Conservation (phyloP, 1,284 basidiomycete genomes). For the Inonotus obliquus region DNA sequence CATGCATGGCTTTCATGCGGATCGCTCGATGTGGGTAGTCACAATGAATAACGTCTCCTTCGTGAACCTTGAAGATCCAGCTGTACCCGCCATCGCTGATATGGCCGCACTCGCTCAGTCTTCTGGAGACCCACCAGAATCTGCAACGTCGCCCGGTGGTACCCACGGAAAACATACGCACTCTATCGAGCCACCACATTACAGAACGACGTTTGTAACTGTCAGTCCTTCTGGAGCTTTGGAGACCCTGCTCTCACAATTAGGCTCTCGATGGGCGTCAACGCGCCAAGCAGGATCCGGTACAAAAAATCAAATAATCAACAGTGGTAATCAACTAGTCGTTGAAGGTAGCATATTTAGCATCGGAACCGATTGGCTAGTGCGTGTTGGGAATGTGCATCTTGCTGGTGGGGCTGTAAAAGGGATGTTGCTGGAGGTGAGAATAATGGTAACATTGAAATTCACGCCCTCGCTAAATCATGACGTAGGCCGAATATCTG, state of each 20-base stretch:
- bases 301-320: conserved; percentile 40
- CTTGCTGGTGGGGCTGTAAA: conserved; percentile 66
- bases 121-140: conserved; percentile 14
- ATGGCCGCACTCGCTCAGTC: conserved; percentile 27
- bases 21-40: conserved; percentile 65
- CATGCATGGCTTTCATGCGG: conserved; percentile 46
- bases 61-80: conserved; percentile 68
- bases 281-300: conserved; percentile 50
- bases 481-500: conserved; percentile 67
- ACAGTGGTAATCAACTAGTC: conserved; percentile 54
- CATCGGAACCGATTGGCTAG: conserved; percentile 75
- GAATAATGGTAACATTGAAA: conserved; percentile 13
- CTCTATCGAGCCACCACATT: conserved; percentile 53
- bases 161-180: conserved; percentile 11
- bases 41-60: conserved; percentile 77
- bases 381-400: conserved; percentile 72
- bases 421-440: conserved; percentile 75
- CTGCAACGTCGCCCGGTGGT: neutral
- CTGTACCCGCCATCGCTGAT: conserved; percentile 60
- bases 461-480: neutral
- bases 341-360: conserved; percentile 66
- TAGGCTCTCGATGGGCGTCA: conserved; percentile 68
- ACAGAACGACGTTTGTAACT: conserved; percentile 68
- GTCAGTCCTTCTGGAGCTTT: conserved; percentile 64
- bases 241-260: conserved; percentile 64